Base-by-base conservation (phyloP, 1,284 basidiomycete species). In the Apiotrichum laibachii region DNA sequence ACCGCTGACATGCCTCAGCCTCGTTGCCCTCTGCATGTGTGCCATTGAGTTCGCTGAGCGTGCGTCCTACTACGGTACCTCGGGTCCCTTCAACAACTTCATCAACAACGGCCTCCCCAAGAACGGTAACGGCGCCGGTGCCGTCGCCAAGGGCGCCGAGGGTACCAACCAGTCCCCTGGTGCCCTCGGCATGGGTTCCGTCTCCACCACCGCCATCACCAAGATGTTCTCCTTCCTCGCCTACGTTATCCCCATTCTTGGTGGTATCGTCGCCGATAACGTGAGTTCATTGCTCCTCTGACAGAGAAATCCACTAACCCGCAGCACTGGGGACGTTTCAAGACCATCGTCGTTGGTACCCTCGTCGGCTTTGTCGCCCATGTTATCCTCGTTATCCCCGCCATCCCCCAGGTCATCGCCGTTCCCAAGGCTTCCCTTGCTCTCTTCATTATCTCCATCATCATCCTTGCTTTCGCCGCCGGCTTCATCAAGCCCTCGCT, bases 61-160 rank as follows among this genome's bases (percentile, higher is more conserved):
- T 57, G 69, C 63, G 2, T 59, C 59, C 46, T 59, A 58, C 50
- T 61, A 58, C 52, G 56, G 56, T 18, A 58, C 55, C 13, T 44
- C 37, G 37, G 47, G 47, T 5, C 54, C 54, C 5, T 56, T 53
- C 31, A 59, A 61, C 61, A 66, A 70, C 56, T 67, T 67, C 46
- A 55, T 72, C 62, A 62, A 64, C 55, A 56, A 60, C 61, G 81
- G 82, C 0, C 82, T 90, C 3, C 89, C 88, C 2, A 60, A 67
- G 0, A 69, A 68, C 11, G 84, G 84, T 48, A 89, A 88, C 9
- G 81, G 72, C 43, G 82, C 88, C 5, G 89, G 89, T 64, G 89
- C 89, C 5, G 82, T 90, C 7, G 85, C 84, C 16, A 77, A 81
- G 55, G 86, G 86, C 6, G 85, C 87, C 60, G 83, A 81, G 18